A percentile compares a stretch with the other conserved stretches of the same genome.
Evolutionary conservation across 805 yeast genomes (phyloP).

Genomic region (Lipomyces starkeyi): DNA sequence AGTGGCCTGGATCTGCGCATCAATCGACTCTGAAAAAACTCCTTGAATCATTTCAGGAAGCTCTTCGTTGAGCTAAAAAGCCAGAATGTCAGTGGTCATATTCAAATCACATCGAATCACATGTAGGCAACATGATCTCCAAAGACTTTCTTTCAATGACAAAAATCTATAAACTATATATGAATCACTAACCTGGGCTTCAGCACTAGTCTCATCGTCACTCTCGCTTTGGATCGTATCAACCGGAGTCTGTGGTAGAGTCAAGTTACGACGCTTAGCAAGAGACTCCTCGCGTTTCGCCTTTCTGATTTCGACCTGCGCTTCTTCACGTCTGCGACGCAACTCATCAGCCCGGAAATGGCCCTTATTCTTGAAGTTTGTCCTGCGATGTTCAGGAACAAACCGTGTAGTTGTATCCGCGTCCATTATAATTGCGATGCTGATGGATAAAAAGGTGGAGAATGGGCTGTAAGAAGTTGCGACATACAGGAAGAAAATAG

Average conservation of each 20-base stretch:
- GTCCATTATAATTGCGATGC: constrained; percentile 58
- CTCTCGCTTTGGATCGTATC: constrained; percentile 50
- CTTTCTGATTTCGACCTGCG: constrained; percentile 94
- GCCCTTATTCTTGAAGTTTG: constrained; percentile 92
- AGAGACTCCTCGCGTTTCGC: constrained; percentile 94
- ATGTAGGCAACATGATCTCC: background rate
- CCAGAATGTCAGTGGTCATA: constrained; percentile 1
- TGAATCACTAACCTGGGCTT: constrained; percentile 38
- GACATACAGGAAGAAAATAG: background rate
- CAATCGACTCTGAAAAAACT: constrained; percentile 75
- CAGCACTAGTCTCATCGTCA: constrained; percentile 52
- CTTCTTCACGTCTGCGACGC: constrained; percentile 96
- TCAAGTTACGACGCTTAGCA: constrained; percentile 88
- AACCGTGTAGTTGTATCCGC: constrained; percentile 78
- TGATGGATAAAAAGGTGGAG: background rate
- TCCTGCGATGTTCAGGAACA: constrained; percentile 97
- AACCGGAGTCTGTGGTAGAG: constrained; percentile 47
- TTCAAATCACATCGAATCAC: constrained; percentile 11
- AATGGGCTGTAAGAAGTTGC: background rate
- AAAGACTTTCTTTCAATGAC: background rate
- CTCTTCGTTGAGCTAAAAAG: constrained; percentile 53
- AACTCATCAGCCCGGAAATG: constrained; percentile 94
- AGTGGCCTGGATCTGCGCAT: constrained; percentile 84
- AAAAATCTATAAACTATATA: background rate
- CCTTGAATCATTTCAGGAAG: constrained; percentile 85